Evolutionary conservation across 1,139 yeast genomes (phyloP).

Genomic region (Groenewaldozyma sp.): DNA sequence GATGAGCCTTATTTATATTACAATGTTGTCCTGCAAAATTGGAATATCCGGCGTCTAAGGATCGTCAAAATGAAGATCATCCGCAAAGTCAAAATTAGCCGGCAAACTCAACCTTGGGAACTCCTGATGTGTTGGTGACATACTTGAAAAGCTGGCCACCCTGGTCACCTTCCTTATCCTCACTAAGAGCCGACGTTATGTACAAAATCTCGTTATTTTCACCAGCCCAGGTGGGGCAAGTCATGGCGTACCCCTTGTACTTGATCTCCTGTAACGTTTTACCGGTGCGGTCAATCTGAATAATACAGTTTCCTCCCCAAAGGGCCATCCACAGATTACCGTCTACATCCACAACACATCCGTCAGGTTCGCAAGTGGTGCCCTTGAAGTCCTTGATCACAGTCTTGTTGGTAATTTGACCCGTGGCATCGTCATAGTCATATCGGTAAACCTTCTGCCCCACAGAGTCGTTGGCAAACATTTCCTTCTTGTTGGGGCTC

Average conservation of each 20-base stretch:
- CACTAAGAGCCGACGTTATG: slow-evolving; percentile 54
- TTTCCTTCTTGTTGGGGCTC: slow-evolving; percentile 38
- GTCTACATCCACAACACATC: slow-evolving; percentile 50
- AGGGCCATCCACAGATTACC: slow-evolving; percentile 58
- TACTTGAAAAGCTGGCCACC: slow-evolving; percentile 46
- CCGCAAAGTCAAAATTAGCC: slow-evolving; percentile 8
- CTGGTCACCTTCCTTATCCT: slow-evolving; percentile 37
- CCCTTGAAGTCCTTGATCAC: slow-evolving; percentile 34
- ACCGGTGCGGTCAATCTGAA: slow-evolving; percentile 39
- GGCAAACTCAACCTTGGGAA: slow-evolving; percentile 27
- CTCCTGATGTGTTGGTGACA: slow-evolving; percentile 28
- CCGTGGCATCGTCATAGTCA: slow-evolving; percentile 45
- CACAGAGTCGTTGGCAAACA: slow-evolving; percentile 67
- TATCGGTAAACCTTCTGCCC: slow-evolving; percentile 43
- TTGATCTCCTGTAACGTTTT: slow-evolving; percentile 40
- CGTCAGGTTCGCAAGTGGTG: slow-evolving; percentile 60
- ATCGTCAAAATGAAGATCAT: not conserved
- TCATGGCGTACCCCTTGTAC: slow-evolving; percentile 51
- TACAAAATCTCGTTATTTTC: slow-evolving; percentile 44
- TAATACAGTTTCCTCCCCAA: slow-evolving; percentile 38
- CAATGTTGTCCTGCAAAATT: too few species aligned
- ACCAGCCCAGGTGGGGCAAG: slow-evolving; percentile 70
- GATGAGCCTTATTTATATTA: too few species aligned
- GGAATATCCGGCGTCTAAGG: not conserved
- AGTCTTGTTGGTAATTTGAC: slow-evolving; percentile 37